Conservation (phyloP, 805 yeast genomes). For the Teunomyces gatunensis region DNA sequence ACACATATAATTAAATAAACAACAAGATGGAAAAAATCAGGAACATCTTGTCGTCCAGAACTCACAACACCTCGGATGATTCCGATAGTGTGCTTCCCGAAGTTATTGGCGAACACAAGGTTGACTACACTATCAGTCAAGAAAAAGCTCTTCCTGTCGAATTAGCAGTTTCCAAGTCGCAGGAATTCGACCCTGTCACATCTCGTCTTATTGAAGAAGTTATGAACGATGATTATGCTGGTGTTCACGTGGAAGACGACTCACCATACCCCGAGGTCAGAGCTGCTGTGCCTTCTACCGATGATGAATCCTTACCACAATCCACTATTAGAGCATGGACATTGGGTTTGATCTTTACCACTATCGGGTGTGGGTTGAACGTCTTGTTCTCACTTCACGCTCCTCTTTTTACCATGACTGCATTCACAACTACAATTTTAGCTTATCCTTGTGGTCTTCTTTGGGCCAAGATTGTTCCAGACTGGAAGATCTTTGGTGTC, state of each 20-base stretch:
- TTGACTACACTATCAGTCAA: background rate
- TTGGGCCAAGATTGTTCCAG: conserved; percentile 40
- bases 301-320: conserved; percentile 47
- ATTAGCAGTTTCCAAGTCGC: conserved; percentile 20
- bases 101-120: background rate
- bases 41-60: background rate
- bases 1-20: background rate
- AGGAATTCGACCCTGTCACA: conserved; percentile 33
- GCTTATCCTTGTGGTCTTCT: conserved; percentile 58
- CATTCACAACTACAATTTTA: conserved; percentile 56
- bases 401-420: conserved; percentile 51
- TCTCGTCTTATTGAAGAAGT: conserved; percentile 22
- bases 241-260: conserved; percentile 39
- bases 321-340: conserved; percentile 59
- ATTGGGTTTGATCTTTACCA: conserved; percentile 47
- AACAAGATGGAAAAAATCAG: background rate
- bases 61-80: background rate
- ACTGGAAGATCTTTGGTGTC: conserved; percentile 31
- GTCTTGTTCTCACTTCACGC: conserved; percentile 56
- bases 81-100: background rate
- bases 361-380: conserved; percentile 59
- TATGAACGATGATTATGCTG: conserved; percentile 36
- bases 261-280: conserved; percentile 70
- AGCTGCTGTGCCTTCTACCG: conserved; percentile 54
- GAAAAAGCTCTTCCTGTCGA: conserved; percentile 3